Conservation (phyloP, 163 green algal genomes). For the Volvox carteri region DNA sequence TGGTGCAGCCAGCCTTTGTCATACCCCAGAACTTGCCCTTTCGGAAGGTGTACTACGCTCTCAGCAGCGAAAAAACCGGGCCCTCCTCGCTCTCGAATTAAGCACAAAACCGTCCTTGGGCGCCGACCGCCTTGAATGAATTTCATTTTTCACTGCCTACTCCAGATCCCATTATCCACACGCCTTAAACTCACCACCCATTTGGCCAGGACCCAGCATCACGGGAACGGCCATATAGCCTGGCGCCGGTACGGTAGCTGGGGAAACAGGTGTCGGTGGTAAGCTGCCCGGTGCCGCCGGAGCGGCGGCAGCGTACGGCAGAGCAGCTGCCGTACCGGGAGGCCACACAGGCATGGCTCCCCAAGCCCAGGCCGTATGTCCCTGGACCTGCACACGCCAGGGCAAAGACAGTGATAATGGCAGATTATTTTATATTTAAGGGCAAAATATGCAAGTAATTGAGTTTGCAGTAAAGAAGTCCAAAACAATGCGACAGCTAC, state of each 20-base stretch:
- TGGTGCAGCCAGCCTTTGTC: too few relatives aligned
- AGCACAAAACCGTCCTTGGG: too few relatives aligned
- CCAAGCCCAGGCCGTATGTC: conserved; percentile 8
- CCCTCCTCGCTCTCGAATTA: too few relatives aligned
- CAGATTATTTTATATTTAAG: background rate
- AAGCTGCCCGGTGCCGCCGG: background rate
- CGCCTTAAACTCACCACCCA: background rate
- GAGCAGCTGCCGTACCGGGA: background rate
- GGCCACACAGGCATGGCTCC: conserved; percentile 37
- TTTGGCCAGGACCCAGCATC: background rate
- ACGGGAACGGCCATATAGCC: conserved; percentile 41
- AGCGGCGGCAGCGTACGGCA: background rate
- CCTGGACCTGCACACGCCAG: background rate
- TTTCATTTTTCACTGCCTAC: too few relatives aligned
- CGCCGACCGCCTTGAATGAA: too few relatives aligned
- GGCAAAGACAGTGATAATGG: background rate
- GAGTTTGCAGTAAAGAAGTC: too few relatives aligned
- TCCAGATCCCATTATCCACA: too few relatives aligned
- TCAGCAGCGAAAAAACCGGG: too few relatives aligned
- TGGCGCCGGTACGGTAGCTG: background rate
- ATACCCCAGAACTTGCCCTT: too few relatives aligned
- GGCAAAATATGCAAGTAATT: background rate
- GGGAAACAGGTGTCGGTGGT: background rate
- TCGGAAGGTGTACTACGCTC: too few relatives aligned
- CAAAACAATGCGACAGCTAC: too few relatives aligned